Percentiles rank a stretch among this genome's conserved stretches.
phyloP scores from a whole-genome alignment of 2,329 filamentous ascomycete genomes.

The Beauveria caledonica region DNA sequence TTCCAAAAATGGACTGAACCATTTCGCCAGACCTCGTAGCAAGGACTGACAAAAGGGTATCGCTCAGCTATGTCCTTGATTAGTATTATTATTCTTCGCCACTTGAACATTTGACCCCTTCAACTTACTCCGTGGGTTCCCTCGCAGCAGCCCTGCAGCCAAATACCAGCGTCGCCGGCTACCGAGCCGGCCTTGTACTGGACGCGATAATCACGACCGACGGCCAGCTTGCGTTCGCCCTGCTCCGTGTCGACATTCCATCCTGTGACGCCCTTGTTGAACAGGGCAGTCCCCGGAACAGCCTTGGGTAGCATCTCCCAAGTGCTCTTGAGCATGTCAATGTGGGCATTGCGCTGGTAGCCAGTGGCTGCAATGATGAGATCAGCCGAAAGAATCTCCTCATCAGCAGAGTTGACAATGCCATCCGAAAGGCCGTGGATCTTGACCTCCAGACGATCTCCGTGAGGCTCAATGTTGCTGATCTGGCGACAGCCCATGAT shows the following conservation, averaged over 20 bases:
- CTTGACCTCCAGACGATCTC: conserved; percentile 47
- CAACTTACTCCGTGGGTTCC: conserved; percentile 77
- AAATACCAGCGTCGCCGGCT: conserved; percentile 67
- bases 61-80: conserved; percentile 52
- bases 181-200: conserved; percentile 62
- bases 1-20: conserved; percentile 63
- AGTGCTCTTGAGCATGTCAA: conserved; percentile 63
- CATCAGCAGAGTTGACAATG: conserved; percentile 25
- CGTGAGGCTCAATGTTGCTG: conserved; percentile 46
- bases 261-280: conserved; percentile 28
- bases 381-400: conserved; percentile 66
- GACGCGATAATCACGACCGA: conserved; percentile 72
- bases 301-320: conserved; percentile 55
- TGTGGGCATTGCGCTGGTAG: conserved; percentile 70
- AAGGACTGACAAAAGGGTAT: conserved; percentile 73
- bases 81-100: not conserved
- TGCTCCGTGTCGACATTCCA: conserved; percentile 33
- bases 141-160: conserved; percentile 92
- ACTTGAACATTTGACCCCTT: not conserved
- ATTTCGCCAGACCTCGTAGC: conserved; percentile 70
- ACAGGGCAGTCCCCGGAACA: conserved; percentile 21
- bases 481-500: conserved; percentile 66
- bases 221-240: conserved; percentile 47
- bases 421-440: conserved; percentile 41
- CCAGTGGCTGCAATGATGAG: conserved; percentile 81